Evolutionary conservation across 306 rosid genomes (phyloP).

Genomic region (Mimosa pudica): DNA sequence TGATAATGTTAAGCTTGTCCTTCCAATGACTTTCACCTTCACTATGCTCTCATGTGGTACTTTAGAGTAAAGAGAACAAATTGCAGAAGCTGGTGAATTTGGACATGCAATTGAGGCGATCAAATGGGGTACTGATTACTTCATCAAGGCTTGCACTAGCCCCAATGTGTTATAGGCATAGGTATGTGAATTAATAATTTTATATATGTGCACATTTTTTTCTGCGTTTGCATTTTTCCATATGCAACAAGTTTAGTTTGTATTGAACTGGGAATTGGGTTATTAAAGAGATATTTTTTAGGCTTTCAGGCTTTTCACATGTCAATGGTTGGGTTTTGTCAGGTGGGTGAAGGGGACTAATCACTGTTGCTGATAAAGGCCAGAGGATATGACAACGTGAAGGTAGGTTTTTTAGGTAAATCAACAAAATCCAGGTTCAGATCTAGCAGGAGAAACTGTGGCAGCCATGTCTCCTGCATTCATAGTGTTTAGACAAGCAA

Average conservation of each 20-base stretch:
- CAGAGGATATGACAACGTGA: conserved; percentile 98
- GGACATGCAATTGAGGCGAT: neutral
- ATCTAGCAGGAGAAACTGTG: conserved; percentile 92
- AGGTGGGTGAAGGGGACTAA: conserved; percentile 99
- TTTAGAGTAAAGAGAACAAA: neutral
- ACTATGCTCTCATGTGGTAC: neutral
- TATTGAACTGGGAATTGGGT: neutral
- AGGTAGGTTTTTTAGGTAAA: conserved; percentile 89
- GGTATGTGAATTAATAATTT: neutral
- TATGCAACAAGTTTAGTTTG: too few species aligned
- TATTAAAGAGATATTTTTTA: neutral
- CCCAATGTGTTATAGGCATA: neutral
- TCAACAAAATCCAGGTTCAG: conserved; percentile 81
- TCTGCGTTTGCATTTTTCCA: too few species aligned
- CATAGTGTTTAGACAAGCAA: conserved; percentile 70
- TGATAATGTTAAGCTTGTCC: neutral
- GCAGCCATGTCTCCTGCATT: conserved; percentile 97
- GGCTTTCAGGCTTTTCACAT: neutral
- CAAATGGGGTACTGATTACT: conserved; percentile 1
- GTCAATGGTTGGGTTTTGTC: neutral
- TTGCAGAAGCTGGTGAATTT: neutral
- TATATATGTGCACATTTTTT: neutral
- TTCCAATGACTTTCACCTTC: neutral
- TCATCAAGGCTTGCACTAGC: neutral
- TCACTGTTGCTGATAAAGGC: conserved; percentile 94